Percentiles rank a stretch among this genome's conserved stretches.
phyloP scores from a whole-genome alignment of 2,329 filamentous ascomycete genomes.

The Bisporella sp. region DNA sequence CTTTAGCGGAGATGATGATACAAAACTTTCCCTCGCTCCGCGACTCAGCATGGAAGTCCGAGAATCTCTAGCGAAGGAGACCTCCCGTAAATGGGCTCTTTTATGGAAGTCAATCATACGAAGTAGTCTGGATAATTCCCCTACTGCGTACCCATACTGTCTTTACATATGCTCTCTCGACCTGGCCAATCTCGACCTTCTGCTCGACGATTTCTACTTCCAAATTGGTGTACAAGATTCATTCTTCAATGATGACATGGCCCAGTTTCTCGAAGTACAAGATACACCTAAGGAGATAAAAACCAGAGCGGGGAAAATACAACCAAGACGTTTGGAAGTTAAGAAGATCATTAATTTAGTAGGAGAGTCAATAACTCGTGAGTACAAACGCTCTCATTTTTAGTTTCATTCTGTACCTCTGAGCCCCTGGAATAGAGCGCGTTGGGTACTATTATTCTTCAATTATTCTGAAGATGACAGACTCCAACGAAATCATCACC shows the following conservation, averaged over 20 bases:
- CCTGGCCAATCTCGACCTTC: conserved; percentile 50
- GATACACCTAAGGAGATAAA: conserved; percentile 20
- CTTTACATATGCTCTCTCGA: conserved; percentile 59
- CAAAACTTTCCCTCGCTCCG: no score
- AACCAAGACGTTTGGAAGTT: conserved; percentile 26
- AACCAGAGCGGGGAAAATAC: conserved; percentile 15
- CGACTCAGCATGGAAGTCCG: no score
- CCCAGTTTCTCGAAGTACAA: conserved; percentile 23
- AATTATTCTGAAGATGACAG: no score
- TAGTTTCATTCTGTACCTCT: no score
- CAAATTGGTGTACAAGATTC: conserved; percentile 21
- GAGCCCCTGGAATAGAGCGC: no score
- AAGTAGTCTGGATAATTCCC: conserved; percentile 54
- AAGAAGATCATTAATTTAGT: conserved; percentile 39
- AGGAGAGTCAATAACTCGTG: conserved; percentile 47
- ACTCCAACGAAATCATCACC: no score
- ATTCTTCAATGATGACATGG: conserved; percentile 37
- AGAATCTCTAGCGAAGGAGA: conserved; percentile 2
- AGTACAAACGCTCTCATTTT: not conserved
- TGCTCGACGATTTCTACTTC: conserved; percentile 46
- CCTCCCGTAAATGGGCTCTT: conserved; percentile 46
- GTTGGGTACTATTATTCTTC: no score
- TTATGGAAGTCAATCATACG: conserved; percentile 64
- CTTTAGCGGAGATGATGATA: conserved; percentile 31
- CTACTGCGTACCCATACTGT: conserved; percentile 68